Percentiles rank a stretch among this genome's conserved stretches.
Conservation (phyloP, 768 basidiomycete species). For the Lyophyllum shimeji region DNA sequence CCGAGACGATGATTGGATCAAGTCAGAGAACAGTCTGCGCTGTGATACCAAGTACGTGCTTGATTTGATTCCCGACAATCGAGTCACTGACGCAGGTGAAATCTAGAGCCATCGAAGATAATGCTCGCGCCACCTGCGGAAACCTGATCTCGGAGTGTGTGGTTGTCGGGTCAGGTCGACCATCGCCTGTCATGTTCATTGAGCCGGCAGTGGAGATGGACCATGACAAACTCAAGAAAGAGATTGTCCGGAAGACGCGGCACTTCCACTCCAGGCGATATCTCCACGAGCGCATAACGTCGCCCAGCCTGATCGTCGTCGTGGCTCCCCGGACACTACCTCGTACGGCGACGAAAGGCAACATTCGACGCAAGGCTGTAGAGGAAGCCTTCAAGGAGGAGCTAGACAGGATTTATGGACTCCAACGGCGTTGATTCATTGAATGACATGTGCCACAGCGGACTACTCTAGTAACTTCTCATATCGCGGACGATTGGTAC, state of each 20-base stretch:
- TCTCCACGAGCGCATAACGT: constrained; percentile 72
- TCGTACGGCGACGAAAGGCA: constrained; percentile 76
- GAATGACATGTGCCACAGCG: not conserved
- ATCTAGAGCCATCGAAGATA: constrained; percentile 71
- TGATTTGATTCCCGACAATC: not conserved
- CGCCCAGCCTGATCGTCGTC: constrained; percentile 59
- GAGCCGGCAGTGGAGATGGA: constrained; percentile 58
- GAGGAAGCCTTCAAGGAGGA: constrained; percentile 59
- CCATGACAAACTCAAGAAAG: constrained; percentile 58
- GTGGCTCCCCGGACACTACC: constrained; percentile 63
- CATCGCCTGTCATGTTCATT: constrained; percentile 72
- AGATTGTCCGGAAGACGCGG: constrained; percentile 68
- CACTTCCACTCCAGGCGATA: constrained; percentile 74
- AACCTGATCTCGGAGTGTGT: constrained; percentile 69
- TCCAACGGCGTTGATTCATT: not conserved
- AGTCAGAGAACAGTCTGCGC: constrained; percentile 73
- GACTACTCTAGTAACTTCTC: not conserved
- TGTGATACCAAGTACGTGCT: constrained; percentile 67
- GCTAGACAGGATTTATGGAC: constrained; percentile 55
- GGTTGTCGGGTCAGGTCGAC: constrained; percentile 75
- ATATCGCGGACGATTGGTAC: not conserved
- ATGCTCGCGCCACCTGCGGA: constrained; percentile 62
- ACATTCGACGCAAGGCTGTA: constrained; percentile 72
- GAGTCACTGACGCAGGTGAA: constrained; percentile 11
- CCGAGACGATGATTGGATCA: constrained; percentile 85